Evolutionary conservation across 2,329 filamentous ascomycete species (phyloP).

Genomic region (Xylariaceae sp.): DNA sequence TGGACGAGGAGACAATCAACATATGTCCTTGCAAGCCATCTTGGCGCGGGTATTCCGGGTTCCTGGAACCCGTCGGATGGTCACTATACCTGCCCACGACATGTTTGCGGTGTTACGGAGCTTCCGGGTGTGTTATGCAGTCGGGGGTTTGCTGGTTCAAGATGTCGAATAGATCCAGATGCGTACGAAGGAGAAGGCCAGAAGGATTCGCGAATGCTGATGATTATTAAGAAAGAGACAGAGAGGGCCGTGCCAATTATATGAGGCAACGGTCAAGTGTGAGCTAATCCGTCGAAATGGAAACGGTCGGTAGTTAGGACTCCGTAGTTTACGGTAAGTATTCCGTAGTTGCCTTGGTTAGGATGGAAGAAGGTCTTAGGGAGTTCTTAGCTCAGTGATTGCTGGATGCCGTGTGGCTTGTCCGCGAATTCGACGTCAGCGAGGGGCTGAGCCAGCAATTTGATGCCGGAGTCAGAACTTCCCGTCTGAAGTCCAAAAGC

Average conservation of each 20-base stretch:
- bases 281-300: neutral
- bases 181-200: neutral
- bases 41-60: neutral
- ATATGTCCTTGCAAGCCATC: neutral
- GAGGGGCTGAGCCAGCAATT: neutral
- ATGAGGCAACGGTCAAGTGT: neutral
- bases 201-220: neutral
- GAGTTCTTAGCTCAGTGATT: neutral
- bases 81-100: slow-evolving; percentile 62
- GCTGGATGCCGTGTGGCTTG: neutral
- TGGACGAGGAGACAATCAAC: slow-evolving; percentile 32
- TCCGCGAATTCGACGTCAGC: neutral
- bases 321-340: neutral
- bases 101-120: slow-evolving; percentile 40
- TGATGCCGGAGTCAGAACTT: neutral
- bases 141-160: neutral
- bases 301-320: neutral
- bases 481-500: too few relatives aligned
- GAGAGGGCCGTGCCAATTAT: neutral
- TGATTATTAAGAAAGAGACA: neutral
- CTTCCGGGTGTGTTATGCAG: slow-evolving; percentile 5
- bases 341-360: too few relatives aligned
- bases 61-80: neutral
- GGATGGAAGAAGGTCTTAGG: neutral
- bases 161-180: neutral